A percentile compares a stretch with the other conserved stretches of the same genome.
Conservation (phyloP, 2,329 filamentous ascomycete species). For the Microascus cirrosus region DNA sequence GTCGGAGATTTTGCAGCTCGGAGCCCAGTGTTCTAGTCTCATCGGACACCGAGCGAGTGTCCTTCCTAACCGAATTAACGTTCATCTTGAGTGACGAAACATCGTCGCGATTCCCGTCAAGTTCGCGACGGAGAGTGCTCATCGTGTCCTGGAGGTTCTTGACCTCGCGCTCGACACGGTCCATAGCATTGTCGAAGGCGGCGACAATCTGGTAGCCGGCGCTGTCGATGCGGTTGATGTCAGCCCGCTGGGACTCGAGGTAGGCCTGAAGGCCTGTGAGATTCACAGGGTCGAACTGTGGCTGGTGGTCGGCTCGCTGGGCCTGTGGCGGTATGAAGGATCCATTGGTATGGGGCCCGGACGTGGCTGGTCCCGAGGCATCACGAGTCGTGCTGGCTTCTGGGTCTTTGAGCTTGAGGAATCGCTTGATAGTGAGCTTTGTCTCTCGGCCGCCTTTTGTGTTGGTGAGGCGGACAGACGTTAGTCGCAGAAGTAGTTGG, state of each 20-base stretch:
- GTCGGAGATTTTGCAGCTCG: background rate
- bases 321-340: background rate
- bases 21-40: background rate
- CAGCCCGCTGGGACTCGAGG: conserved; percentile 19
- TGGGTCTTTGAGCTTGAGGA: conserved; percentile 17
- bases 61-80: conserved; percentile 10
- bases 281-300: conserved; percentile 7
- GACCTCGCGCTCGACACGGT: conserved; percentile 21
- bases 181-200: conserved; percentile 21
- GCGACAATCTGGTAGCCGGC: conserved; percentile 24
- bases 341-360: background rate
- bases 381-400: background rate
- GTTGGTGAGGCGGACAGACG: conserved; percentile 15
- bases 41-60: background rate
- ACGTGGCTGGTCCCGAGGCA: background rate
- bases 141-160: conserved; percentile 18
- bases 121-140: conserved; percentile 13
- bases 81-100: conserved; percentile 15
- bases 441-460: background rate
- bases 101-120: conserved; percentile 12
- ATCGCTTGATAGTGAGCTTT: conserved; percentile 15
- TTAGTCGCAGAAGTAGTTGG: conserved; percentile 21
- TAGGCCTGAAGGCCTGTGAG: conserved; percentile 19
- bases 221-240: conserved; percentile 23
- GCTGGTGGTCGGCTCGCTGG: background rate